Percentiles rank a stretch among this genome's conserved stretches.
Evolutionary conservation across 2,329 filamentous ascomycete genomes (phyloP).

Genomic region (Colletotrichum graminicola): DNA sequence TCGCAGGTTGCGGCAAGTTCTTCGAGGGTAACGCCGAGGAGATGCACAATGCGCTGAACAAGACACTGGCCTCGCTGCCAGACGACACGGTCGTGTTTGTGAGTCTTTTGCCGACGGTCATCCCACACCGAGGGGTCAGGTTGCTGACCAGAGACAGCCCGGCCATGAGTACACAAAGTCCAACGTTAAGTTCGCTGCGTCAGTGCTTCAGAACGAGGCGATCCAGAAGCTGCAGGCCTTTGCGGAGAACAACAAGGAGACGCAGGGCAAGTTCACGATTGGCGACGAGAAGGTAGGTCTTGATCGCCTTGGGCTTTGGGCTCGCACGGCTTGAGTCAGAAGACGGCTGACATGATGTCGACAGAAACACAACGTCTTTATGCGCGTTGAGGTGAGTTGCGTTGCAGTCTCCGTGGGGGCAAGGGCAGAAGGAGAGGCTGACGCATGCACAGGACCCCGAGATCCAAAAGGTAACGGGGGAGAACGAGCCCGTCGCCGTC

Average conservation of each 20-base stretch:
- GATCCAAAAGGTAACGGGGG: slow-evolving; percentile 86
- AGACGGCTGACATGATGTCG: slow-evolving; percentile 35
- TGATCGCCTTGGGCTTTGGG: not conserved
- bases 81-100: slow-evolving; percentile 94
- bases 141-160: slow-evolving; percentile 66
- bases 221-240: slow-evolving; percentile 83
- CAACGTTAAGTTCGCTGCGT: slow-evolving; percentile 89
- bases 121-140: not conserved
- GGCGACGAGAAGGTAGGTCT: slow-evolving; percentile 88
- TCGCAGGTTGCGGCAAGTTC: slow-evolving; percentile 88
- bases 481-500: slow-evolving; percentile 83
- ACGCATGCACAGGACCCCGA: slow-evolving; percentile 73
- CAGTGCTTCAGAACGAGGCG: slow-evolving; percentile 79
- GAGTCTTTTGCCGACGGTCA: slow-evolving; percentile 50
- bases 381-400: slow-evolving; percentile 80
- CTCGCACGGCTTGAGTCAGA: not conserved
- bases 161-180: slow-evolving; percentile 99
- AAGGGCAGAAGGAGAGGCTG: not conserved
- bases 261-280: slow-evolving; percentile 96
- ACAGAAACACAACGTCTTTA: slow-evolving; percentile 94
- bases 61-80: slow-evolving; percentile 82
- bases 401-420: not conserved
- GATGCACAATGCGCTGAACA: slow-evolving; percentile 94
- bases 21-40: slow-evolving; percentile 91
- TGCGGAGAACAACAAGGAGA: slow-evolving; percentile 84